These are phyloP conservation scores for Veloboletus limbatus DNA, from an alignment of 1,284 basidiomycete genomes.

Conservation along the genomic window DNA sequence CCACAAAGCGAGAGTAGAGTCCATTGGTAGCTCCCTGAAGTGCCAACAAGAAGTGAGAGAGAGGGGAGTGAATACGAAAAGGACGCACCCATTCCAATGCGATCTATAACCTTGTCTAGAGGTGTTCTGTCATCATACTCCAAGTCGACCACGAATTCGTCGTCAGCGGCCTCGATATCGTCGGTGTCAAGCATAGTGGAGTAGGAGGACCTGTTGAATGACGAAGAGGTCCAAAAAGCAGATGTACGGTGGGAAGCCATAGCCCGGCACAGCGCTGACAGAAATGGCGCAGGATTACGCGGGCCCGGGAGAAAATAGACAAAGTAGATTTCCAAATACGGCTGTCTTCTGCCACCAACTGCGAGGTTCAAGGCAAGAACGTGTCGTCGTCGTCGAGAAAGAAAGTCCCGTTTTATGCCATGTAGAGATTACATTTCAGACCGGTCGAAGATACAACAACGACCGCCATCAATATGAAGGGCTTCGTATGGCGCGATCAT, in stretches of 20 bases:
- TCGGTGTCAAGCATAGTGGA: conserved; percentile 31
- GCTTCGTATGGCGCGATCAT: too few species aligned
- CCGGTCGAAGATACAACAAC: too few species aligned
- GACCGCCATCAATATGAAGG: too few species aligned
- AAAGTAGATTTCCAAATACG: too few species aligned
- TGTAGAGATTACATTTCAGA: too few species aligned
- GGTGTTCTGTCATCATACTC: conserved; percentile 59
- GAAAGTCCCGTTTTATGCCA: too few species aligned
- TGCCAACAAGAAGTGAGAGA: neutral
- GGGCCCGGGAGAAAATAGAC: too few species aligned
- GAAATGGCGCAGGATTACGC: too few species aligned
- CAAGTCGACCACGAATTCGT: conserved; percentile 31
- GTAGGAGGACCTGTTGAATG: conserved; percentile 31
- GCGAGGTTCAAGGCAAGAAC: too few species aligned
- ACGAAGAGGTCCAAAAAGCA: conserved; percentile 42
- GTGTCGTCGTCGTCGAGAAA: too few species aligned
- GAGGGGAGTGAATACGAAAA: neutral
- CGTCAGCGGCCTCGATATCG: conserved; percentile 39
- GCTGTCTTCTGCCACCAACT: too few species aligned
- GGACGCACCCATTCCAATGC: conserved; percentile 81
- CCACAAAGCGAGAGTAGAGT: conserved; percentile 78
- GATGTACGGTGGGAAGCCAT: conserved; percentile 51
- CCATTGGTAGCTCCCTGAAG: conserved; percentile 76
- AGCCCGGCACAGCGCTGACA: too few species aligned
- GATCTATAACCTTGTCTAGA: conserved; percentile 83